phyloP scores from a whole-genome alignment of 2,329 filamentous ascomycete genomes.

The Aspergillus fischeri region DNA sequence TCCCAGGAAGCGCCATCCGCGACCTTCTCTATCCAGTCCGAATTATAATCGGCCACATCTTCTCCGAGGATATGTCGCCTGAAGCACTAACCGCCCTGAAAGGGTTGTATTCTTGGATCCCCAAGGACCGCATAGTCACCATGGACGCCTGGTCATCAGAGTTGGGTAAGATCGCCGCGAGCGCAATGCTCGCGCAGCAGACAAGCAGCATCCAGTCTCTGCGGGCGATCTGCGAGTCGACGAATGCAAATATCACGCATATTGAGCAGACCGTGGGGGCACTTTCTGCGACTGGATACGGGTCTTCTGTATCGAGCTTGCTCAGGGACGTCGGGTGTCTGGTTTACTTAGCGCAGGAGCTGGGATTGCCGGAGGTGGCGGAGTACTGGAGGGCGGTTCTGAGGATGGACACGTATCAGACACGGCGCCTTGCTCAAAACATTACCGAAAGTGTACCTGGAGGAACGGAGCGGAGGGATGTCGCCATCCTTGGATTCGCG shows the following conservation, averaged over 20 bases:
- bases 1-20: conserved; percentile 11
- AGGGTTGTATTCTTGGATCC: conserved; percentile 15
- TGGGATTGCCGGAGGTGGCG: conserved; percentile 14
- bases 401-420: conserved; percentile 10
- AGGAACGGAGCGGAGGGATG: neutral
- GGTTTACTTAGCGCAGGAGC: conserved; percentile 13
- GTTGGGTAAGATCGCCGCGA: conserved; percentile 10
- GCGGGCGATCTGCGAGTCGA: conserved; percentile 10
- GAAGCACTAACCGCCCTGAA: conserved; percentile 12
- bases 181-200: conserved; percentile 15
- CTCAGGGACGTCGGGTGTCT: conserved; percentile 13
- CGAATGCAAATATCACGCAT: conserved; percentile 11
- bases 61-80: conserved; percentile 11
- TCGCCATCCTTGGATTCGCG: conserved; percentile 8
- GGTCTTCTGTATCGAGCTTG: conserved; percentile 1
- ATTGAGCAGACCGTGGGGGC: conserved; percentile 10
- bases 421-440: conserved; percentile 1
- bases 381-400: conserved; percentile 16
- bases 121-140: conserved; percentile 16
- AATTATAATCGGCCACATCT: conserved; percentile 19
- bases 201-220: conserved; percentile 10
- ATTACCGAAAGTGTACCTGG: neutral
- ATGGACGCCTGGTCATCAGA: conserved; percentile 20
- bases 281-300: neutral
- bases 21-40: conserved; percentile 13